Evolutionary conservation across 2,329 filamentous ascomycete genomes (phyloP).

Genomic region (Remersonia thermophila): DNA sequence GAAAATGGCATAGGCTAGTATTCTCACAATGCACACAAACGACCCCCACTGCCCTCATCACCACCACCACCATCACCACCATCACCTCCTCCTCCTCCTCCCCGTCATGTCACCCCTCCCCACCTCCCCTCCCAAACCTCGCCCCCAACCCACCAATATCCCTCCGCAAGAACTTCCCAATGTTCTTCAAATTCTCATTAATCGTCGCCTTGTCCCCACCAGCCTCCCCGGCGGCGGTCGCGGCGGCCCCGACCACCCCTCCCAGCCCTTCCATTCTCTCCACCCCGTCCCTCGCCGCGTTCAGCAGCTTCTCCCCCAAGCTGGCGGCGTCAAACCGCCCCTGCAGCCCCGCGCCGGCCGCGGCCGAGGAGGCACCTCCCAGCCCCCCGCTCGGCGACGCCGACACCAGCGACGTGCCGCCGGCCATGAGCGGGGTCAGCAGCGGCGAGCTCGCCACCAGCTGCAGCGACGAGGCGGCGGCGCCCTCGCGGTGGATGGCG

Average conservation of each 20-base stretch:
- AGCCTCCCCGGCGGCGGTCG: too few relatives aligned
- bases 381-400: not conserved
- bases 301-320: conserved; percentile 79
- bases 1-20: too few relatives aligned
- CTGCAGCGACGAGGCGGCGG: conserved; percentile 51
- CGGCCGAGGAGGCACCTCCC: conserved; percentile 16
- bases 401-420: conserved; percentile 19
- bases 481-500: conserved; percentile 62
- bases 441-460: conserved; percentile 60
- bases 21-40: too few relatives aligned
- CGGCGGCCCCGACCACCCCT: conserved; percentile 5
- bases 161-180: conserved; percentile 90
- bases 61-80: not conserved
- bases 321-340: conserved; percentile 67
- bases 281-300: conserved; percentile 72
- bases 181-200: conserved; percentile 88
- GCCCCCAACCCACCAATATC: conserved; percentile 69
- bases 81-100: conserved; percentile 11
- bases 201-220: conserved; percentile 58
- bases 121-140: conserved; percentile 54
- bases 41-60: too few relatives aligned
- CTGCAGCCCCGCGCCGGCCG: conserved; percentile 25
- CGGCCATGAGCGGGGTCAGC: conserved; percentile 47
- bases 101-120: conserved; percentile 20
- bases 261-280: conserved; percentile 52